phyloP scores from a whole-genome alignment of 2,329 filamentous ascomycete species.

The Monosporascus sp. region DNA sequence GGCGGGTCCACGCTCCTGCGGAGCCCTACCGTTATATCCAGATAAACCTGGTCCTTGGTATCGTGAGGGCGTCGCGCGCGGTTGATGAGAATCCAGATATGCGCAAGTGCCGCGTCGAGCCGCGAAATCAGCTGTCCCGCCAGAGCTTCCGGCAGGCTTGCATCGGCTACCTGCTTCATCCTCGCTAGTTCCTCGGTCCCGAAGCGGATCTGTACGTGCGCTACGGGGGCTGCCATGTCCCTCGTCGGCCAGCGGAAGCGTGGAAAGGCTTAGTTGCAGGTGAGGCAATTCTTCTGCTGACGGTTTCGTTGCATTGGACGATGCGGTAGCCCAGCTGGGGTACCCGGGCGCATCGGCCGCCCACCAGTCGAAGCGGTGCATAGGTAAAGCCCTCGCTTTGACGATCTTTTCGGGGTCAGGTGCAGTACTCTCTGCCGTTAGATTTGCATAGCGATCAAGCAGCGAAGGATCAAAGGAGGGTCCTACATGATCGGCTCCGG shows the following conservation, averaged over 20 bases:
- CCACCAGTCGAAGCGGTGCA: constrained; percentile 46
- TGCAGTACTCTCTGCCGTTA: constrained; percentile 14
- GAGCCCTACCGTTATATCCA: constrained; percentile 36
- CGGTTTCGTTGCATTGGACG: constrained; percentile 22
- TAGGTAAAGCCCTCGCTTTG: constrained; percentile 32
- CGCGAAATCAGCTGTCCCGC: constrained; percentile 27
- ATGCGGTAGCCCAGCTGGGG: constrained; percentile 18
- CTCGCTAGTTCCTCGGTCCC: constrained; percentile 25
- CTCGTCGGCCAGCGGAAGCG: constrained; percentile 37
- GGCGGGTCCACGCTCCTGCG: constrained; percentile 33
- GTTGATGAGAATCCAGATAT: constrained; percentile 40
- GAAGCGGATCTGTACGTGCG: constrained; percentile 33
- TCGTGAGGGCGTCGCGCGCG: constrained; percentile 29
- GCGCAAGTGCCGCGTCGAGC: constrained; percentile 40
- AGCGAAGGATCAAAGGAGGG: constrained; percentile 35
- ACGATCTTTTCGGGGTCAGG: constrained; percentile 22
- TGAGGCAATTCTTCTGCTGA: constrained; percentile 12
- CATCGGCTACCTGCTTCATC: constrained; percentile 24
- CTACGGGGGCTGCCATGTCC: constrained; percentile 30
- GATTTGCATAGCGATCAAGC: constrained; percentile 31
- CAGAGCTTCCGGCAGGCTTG: constrained; percentile 9
- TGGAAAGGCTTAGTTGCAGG: constrained; percentile 23
- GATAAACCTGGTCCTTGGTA: constrained; percentile 26
- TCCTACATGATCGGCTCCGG: neutral
- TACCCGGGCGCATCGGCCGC: constrained; percentile 25